These are phyloP conservation scores for Glycine latifolia DNA, from an alignment of 306 rosid genomes.

Conservation along the genomic window DNA sequence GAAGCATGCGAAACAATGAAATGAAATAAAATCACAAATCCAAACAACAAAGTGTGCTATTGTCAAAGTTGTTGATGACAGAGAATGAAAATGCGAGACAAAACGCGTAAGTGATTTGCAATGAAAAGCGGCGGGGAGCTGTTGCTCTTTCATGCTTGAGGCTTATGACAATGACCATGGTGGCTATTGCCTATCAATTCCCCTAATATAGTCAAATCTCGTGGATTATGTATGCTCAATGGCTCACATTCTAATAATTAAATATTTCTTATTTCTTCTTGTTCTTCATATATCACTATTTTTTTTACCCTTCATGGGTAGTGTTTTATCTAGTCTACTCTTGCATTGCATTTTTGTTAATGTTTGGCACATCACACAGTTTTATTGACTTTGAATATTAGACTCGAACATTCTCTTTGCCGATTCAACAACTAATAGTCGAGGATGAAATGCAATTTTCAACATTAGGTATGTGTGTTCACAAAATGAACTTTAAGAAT, in stretches of 20 bases:
- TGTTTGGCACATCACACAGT: slow-evolving; percentile 24
- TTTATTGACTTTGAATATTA: slow-evolving; percentile 27
- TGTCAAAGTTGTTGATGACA: slow-evolving; percentile 46
- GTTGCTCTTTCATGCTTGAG: slow-evolving; percentile 15
- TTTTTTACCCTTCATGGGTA: not conserved
- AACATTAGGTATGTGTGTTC: not conserved
- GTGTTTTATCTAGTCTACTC: not conserved
- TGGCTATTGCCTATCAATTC: slow-evolving; percentile 20
- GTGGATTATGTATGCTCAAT: slow-evolving; percentile 50
- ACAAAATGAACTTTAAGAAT: not conserved
- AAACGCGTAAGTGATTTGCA: slow-evolving; percentile 29
- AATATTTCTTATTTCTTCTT: slow-evolving; percentile 21
- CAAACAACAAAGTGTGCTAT: too few relatives aligned
- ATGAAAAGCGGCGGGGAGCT: not conserved
- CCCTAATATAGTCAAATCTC: slow-evolving; percentile 42
- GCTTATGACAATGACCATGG: slow-evolving; percentile 42
- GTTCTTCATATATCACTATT: not conserved
- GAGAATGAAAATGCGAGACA: slow-evolving; percentile 19
- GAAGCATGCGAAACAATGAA: slow-evolving; percentile 36
- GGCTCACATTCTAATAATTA: slow-evolving; percentile 30
- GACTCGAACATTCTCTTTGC: slow-evolving; percentile 31
- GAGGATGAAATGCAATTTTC: not conserved
- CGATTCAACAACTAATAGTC: not conserved
- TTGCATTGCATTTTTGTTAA: not conserved
- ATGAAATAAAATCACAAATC: not conserved